These are phyloP conservation scores for Penicillium pancosmium DNA, from an alignment of 495 filamentous ascomycete genomes.

Conservation along the genomic window DNA sequence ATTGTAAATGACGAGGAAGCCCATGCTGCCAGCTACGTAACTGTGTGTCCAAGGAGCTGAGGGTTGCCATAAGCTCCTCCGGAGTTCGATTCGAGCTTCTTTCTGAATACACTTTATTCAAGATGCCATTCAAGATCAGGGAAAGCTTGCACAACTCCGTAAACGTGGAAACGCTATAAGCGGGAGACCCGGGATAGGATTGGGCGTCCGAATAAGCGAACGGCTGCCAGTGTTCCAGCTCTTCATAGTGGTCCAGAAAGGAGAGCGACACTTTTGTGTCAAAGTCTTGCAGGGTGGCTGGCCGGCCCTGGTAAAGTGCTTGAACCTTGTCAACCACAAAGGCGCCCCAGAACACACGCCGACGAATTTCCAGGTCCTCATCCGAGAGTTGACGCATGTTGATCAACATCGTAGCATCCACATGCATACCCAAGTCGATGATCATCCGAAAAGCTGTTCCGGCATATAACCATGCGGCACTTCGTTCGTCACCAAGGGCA, in stretches of 20 bases:
- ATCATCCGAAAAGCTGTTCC: slow-evolving; percentile 41
- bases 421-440: slow-evolving; percentile 45
- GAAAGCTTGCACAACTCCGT: slow-evolving; percentile 31
- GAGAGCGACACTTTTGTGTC: slow-evolving; percentile 31
- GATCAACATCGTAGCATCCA: slow-evolving; percentile 22
- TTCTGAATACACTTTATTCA: slow-evolving; percentile 32
- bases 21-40: slow-evolving; percentile 23
- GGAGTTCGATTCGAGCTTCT: slow-evolving; percentile 23
- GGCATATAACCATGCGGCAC: slow-evolving; percentile 42
- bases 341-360: slow-evolving; percentile 46
- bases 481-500: slow-evolving; percentile 30
- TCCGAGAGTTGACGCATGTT: slow-evolving; percentile 23
- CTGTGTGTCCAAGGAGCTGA: slow-evolving; percentile 19
- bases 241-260: slow-evolving; percentile 39
- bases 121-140: slow-evolving; percentile 28
- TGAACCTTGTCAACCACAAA: slow-evolving; percentile 45
- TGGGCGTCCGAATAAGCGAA: slow-evolving; percentile 21
- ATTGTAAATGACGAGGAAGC: slow-evolving; percentile 25
- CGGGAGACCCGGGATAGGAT: slow-evolving; percentile 19
- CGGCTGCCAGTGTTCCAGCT: slow-evolving; percentile 36
- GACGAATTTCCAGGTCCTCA: slow-evolving; percentile 44
- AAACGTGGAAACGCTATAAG: slow-evolving; percentile 33
- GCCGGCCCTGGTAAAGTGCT: slow-evolving; percentile 39
- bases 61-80: slow-evolving; percentile 20
- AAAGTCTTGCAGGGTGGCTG: slow-evolving; percentile 25